Base-by-base conservation (phyloP, 2,329 filamentous ascomycete genomes). In the Fusarium pseudograminearum region DNA sequence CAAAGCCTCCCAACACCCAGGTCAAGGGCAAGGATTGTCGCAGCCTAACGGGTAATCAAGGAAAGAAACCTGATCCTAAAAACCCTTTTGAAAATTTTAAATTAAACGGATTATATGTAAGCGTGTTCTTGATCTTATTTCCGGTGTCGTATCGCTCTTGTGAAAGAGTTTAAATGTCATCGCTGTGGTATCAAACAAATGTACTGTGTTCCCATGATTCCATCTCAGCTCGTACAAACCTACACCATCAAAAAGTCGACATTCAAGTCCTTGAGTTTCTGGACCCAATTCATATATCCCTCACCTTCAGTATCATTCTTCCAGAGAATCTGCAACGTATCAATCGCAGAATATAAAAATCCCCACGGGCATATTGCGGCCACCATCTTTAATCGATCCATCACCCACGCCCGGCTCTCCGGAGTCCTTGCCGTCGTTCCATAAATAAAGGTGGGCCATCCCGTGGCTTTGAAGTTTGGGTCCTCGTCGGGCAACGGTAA, bases 391-490 rank as follows among this genome's bases (percentile, higher is more conserved):
- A 85, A 70, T 46, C 83, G 81, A 30, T 84, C 77, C 74, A 84
- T 79, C 54, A 84, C 82, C 85, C 84, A 87, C 4, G 77, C 76
- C 31, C 84, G 80, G 57, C 79, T 79, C 20, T 71, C 74, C 5
- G 74, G 75, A 38, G 83, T 79, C 28, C 79, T 79, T 1, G 81
- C 82, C 58, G 86, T 85, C 0, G 85, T 85, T 5, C 86, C 86
- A 6, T 83, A 83, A 24, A 88, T 80, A 58, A 89, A 88, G 0
- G 85, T 82, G 1, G 86, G 85, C 85, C 85, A 88, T 11, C 83
- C 82, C 2, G 85, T 86, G 0, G 83, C 85, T 70, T 88, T 88
- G 78, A 87, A 84, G 16, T 87, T 81, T 4, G 81, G 79, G 53
- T 88, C 84, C 2, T 83, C 78, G 12, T 83, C 79, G 1, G 81